Base-by-base conservation (phyloP, 2,329 filamentous ascomycete genomes). In the Scedosporium minutisporum region DNA sequence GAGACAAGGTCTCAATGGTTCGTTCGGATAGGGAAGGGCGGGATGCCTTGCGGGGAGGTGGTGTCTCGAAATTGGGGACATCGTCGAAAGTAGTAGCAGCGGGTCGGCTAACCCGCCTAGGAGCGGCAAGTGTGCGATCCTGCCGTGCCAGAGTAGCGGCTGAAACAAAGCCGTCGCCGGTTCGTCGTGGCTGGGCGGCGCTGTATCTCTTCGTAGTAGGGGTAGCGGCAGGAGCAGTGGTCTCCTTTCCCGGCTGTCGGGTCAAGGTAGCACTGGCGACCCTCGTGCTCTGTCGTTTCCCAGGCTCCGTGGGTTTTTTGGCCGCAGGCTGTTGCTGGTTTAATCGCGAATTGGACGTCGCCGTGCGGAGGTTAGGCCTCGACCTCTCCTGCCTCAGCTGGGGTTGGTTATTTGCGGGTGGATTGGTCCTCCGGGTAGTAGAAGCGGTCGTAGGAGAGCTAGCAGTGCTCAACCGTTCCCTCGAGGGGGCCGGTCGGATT, bases 1-100 rank as follows among this genome's bases (percentile, higher is more conserved):
- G 84, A 3, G 91, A 83, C 5, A 97, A 77, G 0, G 91, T 96
- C 72, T 96, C 91, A 51, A 96, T 87, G 0, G 93, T 96, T 63
- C 93, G 82, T 68, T 97, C 93, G 0, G 89, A 86, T 3, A 97
- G 78, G 0, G 90, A 93, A 60, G 83, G 79, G 61, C 76, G 51
- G 1, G 51, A 23, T 55, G 18, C 51, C 21, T 27, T 55, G 12
- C 12, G 18, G 12, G 6, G 51, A 23, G 51, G 23, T 6, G 51
- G 51, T 14, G 51, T 55, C 23, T 55, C 51, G 23, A 55, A 55
- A 4, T 23, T 23, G 18, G 51, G 51, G 5, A 29, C 51, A 25
- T 55, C 51, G 7, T 29, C 23, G 1, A 55, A 55, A 23, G 44
- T 48, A 23, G 44, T 48, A 18, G 44, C 14, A 7, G 23, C 21